A percentile compares a stretch with the other conserved stretches of the same genome.
Conservation (phyloP, 1,284 basidiomycete genomes). For the Vanrija sp. region DNA sequence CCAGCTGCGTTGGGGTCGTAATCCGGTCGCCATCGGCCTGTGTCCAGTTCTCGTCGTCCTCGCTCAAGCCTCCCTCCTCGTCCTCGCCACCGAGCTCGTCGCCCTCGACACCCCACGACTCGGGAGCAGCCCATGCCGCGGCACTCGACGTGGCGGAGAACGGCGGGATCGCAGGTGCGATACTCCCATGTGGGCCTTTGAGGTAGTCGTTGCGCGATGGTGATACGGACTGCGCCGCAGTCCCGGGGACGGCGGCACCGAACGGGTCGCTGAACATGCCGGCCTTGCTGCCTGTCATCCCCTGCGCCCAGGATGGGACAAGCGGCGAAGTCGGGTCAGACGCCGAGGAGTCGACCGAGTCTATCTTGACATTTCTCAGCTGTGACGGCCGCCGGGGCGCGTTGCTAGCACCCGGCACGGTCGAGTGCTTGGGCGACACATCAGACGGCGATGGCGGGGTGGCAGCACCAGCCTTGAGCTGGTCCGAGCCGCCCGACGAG, state of each 20-base stretch:
- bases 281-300: conserved; percentile 3
- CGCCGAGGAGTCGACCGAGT: conserved; percentile 29
- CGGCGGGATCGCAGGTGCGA: conserved; percentile 9
- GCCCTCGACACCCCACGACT: conserved; percentile 55
- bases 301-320: conserved; percentile 35
- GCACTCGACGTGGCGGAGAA: conserved; percentile 8
- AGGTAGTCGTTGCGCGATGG: background rate
- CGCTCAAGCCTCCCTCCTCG: conserved; percentile 19
- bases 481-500: conserved; percentile 7
- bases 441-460: conserved; percentile 39
- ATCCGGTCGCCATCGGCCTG: conserved; percentile 2
- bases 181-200: background rate
- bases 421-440: conserved; percentile 30
- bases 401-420: conserved; percentile 17
- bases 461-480: conserved; percentile 3
- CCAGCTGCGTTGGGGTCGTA: background rate
- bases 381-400: conserved; percentile 46
- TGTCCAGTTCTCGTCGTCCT: conserved; percentile 40
- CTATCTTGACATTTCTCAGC: conserved; percentile 43
- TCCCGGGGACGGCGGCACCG: conserved; percentile 1
- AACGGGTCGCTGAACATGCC: conserved; percentile 47
- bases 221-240: background rate
- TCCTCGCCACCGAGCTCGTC: conserved; percentile 43
- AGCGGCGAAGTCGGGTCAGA: conserved; percentile 22
- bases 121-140: conserved; percentile 54